These are phyloP conservation scores for Gyromitra esculenta DNA, from an alignment of 2,329 filamentous ascomycete species.

Conservation along the genomic window DNA sequence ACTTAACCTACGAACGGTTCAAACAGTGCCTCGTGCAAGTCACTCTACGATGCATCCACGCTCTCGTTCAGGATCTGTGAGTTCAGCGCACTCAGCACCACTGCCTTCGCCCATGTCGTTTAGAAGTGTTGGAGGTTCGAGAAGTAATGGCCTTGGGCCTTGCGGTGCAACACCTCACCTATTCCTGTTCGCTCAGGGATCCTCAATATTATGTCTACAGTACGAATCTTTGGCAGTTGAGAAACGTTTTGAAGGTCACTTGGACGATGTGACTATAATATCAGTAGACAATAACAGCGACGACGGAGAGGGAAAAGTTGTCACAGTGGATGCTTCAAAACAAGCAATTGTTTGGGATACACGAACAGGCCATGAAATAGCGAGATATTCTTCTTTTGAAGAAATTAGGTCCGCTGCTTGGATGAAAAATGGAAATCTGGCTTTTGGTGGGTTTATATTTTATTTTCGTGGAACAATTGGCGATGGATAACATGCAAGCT, in stretches of 20 bases:
- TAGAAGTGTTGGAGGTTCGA: conserved; percentile 34
- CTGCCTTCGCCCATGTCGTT: conserved; percentile 50
- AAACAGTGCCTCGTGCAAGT: conserved; percentile 41
- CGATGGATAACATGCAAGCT: conserved; percentile 54
- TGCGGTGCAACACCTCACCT: conserved; percentile 90
- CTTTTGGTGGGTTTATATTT: conserved; percentile 76
- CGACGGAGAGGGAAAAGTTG: conserved; percentile 82
- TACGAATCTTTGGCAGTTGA: conserved; percentile 93
- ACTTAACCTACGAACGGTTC: conserved; percentile 46
- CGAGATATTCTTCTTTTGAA: conserved; percentile 92
- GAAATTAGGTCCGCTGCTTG: conserved; percentile 84
- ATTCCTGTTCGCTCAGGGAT: conserved; percentile 87
- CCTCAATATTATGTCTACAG: conserved; percentile 83
- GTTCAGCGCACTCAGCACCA: conserved; percentile 43
- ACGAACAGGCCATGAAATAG: conserved; percentile 86
- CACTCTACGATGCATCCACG: conserved; percentile 50
- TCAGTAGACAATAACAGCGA: conserved; percentile 93
- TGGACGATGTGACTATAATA: conserved; percentile 82
- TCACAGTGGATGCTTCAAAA: conserved; percentile 90
- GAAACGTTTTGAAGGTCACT: conserved; percentile 82
- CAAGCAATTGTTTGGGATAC: conserved; percentile 98
- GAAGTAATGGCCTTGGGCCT: conserved; percentile 62
- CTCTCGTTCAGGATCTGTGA: conserved; percentile 47
- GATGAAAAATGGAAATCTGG: conserved; percentile 97
- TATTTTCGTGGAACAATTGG: conserved; percentile 36